phyloP scores from a whole-genome alignment of 495 filamentous ascomycete species.

The Aspergillus hancockii region DNA sequence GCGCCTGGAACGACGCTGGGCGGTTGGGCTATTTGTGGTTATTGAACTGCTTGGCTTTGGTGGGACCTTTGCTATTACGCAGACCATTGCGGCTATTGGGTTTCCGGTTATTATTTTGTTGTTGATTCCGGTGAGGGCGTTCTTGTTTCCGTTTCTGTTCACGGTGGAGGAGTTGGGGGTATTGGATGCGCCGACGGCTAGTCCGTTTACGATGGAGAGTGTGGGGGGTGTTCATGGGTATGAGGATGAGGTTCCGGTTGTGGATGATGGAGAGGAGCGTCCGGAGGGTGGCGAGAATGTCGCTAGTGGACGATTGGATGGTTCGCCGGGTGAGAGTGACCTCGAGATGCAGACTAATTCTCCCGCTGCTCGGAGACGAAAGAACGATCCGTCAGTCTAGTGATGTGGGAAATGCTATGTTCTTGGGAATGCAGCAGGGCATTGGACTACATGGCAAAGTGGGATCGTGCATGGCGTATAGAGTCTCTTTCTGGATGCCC shows the following conservation, averaged over 20 bases:
- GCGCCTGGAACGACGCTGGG: conserved; percentile 55
- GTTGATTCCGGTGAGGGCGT: conserved; percentile 74
- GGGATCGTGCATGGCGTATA: too few species aligned
- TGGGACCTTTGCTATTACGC: conserved; percentile 90
- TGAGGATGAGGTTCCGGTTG: conserved; percentile 15
- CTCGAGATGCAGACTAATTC: background rate
- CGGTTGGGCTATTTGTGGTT: conserved; percentile 75
- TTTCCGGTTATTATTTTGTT: conserved; percentile 86
- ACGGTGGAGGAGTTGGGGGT: conserved; percentile 63
- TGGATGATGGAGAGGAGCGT: background rate
- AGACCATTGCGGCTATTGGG: conserved; percentile 91
- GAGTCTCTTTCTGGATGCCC: too few species aligned
- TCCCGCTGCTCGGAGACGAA: background rate
- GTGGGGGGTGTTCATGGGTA: conserved; percentile 69
- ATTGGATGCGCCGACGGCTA: conserved; percentile 80
- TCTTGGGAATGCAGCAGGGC: too few species aligned
- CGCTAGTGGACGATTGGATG: background rate
- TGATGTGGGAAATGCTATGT: background rate
- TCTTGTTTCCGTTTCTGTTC: conserved; percentile 73
- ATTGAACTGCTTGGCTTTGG: conserved; percentile 81
- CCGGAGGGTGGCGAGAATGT: background rate
- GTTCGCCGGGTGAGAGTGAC: background rate
- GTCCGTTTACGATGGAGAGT: conserved; percentile 82
- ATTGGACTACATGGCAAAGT: too few species aligned
- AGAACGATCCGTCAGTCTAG: background rate